Conservation (phyloP, 768 basidiomycete genomes). For the Tylopilus vinaceipallidus region DNA sequence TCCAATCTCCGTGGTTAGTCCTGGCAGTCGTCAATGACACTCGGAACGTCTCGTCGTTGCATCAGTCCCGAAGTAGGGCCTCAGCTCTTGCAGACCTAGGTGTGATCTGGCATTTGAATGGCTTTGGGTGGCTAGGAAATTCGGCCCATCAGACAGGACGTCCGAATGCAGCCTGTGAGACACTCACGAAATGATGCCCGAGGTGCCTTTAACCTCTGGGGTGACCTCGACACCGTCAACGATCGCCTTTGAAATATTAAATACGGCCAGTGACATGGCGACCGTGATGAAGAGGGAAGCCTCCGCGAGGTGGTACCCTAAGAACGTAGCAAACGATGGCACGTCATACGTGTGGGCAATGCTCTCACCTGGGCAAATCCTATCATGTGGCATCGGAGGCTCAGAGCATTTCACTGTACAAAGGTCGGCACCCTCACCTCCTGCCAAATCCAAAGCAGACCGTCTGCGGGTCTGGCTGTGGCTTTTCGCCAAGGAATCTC, state of each 20-base stretch:
- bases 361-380: conserved; percentile 14
- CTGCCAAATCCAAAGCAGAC: conserved; percentile 29
- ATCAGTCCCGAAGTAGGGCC: conserved; percentile 6
- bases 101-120: conserved; percentile 54
- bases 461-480: conserved; percentile 17
- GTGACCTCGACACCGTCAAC: conserved; percentile 42
- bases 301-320: conserved; percentile 32
- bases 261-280: conserved; percentile 43
- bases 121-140: conserved; percentile 43
- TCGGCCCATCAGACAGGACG: not conserved
- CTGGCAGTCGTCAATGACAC: too few species aligned
- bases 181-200: conserved; percentile 45
- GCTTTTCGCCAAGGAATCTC: conserved; percentile 26
- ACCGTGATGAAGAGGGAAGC: conserved; percentile 24
- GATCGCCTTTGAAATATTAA: conserved; percentile 41
- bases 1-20: too few species aligned
- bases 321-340: not conserved
- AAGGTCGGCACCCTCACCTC: conserved; percentile 16
- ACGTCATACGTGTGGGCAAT: too few species aligned
- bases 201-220: conserved; percentile 41
- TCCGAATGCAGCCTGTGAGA: not conserved
- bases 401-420: too few species aligned
- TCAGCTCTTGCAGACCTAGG: conserved; percentile 47
- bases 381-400: not conserved
- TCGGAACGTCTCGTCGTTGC: too few species aligned